Conservation (phyloP, 2,329 filamentous ascomycete genomes). For the Waltergamsia citrina region DNA sequence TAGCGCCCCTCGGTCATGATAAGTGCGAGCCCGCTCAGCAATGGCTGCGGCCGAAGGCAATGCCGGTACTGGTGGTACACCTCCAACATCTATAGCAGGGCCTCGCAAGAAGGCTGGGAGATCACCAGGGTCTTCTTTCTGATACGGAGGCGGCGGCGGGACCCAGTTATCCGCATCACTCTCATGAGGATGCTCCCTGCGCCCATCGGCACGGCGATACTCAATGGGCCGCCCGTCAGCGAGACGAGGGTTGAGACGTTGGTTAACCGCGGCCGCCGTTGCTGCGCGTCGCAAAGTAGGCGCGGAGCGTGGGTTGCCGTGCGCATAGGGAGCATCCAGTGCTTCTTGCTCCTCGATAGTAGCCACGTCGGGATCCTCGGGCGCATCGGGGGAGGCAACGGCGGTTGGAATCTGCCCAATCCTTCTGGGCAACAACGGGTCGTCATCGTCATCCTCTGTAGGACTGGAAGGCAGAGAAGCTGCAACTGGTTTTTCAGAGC, state of each 20-base stretch:
- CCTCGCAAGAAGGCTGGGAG: slow-evolving; percentile 47
- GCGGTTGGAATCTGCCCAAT: slow-evolving; percentile 20
- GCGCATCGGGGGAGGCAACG: slow-evolving; percentile 9
- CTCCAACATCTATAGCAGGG: slow-evolving; percentile 26
- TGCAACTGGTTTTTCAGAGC: slow-evolving; percentile 19
- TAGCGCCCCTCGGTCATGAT: too few relatives aligned
- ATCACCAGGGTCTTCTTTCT: slow-evolving; percentile 51
- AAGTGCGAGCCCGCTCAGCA: too few relatives aligned
- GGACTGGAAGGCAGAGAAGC: slow-evolving; percentile 13
- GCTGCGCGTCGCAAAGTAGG: slow-evolving; percentile 64
- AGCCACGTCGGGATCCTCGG: slow-evolving; percentile 32
- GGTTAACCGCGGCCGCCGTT: slow-evolving; percentile 66
- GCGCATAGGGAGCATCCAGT: slow-evolving; percentile 63
- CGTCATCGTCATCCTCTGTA: slow-evolving; percentile 29
- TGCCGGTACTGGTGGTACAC: slow-evolving; percentile 14
- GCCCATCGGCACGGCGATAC: slow-evolving; percentile 60
- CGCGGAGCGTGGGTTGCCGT: slow-evolving; percentile 60
- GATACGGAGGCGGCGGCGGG: slow-evolving; percentile 74
- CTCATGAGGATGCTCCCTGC: slow-evolving; percentile 69
- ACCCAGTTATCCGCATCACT: slow-evolving; percentile 87
- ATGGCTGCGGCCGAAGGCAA: slow-evolving; percentile 5
- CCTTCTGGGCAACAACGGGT: slow-evolving; percentile 42
- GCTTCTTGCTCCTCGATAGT: slow-evolving; percentile 50
- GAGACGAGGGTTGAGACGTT: slow-evolving; percentile 53
- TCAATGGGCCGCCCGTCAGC: slow-evolving; percentile 44